phyloP scores from a whole-genome alignment of 129 eudicot species.

The Flaveria brownii region DNA sequence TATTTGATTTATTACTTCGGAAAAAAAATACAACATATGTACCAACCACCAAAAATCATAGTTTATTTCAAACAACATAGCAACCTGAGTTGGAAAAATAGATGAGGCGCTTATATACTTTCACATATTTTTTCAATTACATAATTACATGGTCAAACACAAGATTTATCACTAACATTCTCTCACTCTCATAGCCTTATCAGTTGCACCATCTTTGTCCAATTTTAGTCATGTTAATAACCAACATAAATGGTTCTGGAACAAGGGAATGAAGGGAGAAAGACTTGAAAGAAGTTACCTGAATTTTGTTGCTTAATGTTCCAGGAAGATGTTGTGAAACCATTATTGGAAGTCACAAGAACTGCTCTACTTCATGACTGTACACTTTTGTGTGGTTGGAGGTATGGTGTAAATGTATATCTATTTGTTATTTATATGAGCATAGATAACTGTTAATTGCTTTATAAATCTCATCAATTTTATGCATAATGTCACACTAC shows the following conservation, averaged over 20 bases:
- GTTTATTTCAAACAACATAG: slow-evolving; percentile 6
- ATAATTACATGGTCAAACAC: background rate
- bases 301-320: slow-evolving; percentile 24
- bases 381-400: slow-evolving; percentile 97
- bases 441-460: slow-evolving; percentile 13
- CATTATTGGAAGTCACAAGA: slow-evolving; percentile 94
- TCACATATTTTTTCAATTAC: slow-evolving; percentile 2
- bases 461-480: slow-evolving; percentile 1
- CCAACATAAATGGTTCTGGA: background rate
- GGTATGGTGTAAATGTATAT: slow-evolving; percentile 44
- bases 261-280: slow-evolving; percentile 2
- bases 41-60: background rate
- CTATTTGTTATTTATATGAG: background rate
- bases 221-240: background rate
- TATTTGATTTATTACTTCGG: slow-evolving; percentile 1
- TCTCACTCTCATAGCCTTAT: background rate
- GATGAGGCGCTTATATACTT: slow-evolving; percentile 9
- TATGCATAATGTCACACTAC: slow-evolving; percentile 13
- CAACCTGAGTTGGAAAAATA: background rate
- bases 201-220: background rate
- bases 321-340: slow-evolving; percentile 98
- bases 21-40: slow-evolving; percentile 1
- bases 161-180: background rate
- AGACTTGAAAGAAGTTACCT: background rate
- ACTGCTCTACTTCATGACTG: slow-evolving; percentile 96